Evolutionary conservation across 352 stramenopile species (phyloP).

Genomic region (Globisporangium spinosum): DNA sequence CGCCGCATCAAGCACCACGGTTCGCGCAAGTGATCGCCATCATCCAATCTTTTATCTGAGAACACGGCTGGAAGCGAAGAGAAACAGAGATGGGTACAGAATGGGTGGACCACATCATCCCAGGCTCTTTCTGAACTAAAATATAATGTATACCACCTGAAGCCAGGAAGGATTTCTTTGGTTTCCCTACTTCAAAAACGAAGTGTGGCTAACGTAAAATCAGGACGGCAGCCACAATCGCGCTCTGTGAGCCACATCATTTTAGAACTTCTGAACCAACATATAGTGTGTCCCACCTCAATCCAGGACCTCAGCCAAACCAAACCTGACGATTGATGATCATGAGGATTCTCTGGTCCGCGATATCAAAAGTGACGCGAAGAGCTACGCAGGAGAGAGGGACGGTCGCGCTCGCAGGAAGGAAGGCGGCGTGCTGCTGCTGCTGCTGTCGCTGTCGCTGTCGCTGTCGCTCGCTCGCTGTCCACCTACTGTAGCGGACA

Average conservation of each 20-base stretch:
- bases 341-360: neutral
- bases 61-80: too few relatives aligned
- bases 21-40: slow-evolving; percentile 12
- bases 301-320: too few relatives aligned
- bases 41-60: neutral
- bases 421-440: neutral
- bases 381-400: neutral
- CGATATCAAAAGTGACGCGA: neutral
- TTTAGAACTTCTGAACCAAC: too few relatives aligned
- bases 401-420: neutral
- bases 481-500: slow-evolving; percentile 1
- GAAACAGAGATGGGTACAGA: slow-evolving; percentile 2
- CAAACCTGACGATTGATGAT: neutral
- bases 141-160: slow-evolving; percentile 5
- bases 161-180: neutral
- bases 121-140: neutral
- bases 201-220: too few relatives aligned
- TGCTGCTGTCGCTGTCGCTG: neutral
- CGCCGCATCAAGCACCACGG: slow-evolving; percentile 21
- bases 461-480: neutral
- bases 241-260: too few relatives aligned
- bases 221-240: too few relatives aligned
- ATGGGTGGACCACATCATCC: slow-evolving; percentile 8
- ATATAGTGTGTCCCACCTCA: too few relatives aligned
- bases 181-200: too few relatives aligned